Evolutionary conservation across 192 early-diverging fungal species (phyloP).

Genomic region (Spizellomyces punctatus): DNA sequence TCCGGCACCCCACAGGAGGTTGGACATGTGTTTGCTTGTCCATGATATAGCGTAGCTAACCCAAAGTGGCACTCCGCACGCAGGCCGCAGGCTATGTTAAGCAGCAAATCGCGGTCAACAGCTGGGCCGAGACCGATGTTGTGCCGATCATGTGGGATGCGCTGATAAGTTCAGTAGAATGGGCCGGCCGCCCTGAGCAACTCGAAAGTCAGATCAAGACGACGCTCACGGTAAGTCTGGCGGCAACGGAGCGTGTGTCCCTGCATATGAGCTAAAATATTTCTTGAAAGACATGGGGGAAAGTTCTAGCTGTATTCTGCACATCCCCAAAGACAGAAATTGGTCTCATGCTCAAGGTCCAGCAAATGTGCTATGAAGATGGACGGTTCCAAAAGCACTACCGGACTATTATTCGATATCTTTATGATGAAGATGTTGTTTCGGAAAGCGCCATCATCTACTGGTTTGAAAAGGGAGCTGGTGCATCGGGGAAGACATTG

Average conservation of each 20-base stretch:
- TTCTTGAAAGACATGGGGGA: slow-evolving; percentile 63
- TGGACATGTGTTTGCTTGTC: not conserved
- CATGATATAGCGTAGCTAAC: not conserved
- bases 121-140: slow-evolving; percentile 77
- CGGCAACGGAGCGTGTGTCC: not conserved
- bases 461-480: slow-evolving; percentile 91
- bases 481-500: slow-evolving; percentile 82
- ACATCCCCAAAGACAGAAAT: slow-evolving; percentile 85
- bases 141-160: slow-evolving; percentile 81
- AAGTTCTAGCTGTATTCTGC: slow-evolving; percentile 74
- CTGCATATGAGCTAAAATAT: not conserved
- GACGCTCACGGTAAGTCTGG: slow-evolving; percentile 25
- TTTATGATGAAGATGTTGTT: slow-evolving; percentile 91
- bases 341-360: slow-evolving; percentile 80
- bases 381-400: slow-evolving; percentile 86
- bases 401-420: slow-evolving; percentile 73
- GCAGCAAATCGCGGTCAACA: slow-evolving; percentile 63
- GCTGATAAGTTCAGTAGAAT: slow-evolving; percentile 78
- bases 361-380: slow-evolving; percentile 86
- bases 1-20: slow-evolving; percentile 51
- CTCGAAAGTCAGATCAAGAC: slow-evolving; percentile 72
- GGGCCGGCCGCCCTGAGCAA: slow-evolving; percentile 79
- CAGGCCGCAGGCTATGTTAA: slow-evolving; percentile 70
- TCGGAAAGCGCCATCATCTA: slow-evolving; percentile 91
- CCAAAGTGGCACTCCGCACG: slow-evolving; percentile 19